Percentiles rank a stretch among this genome's conserved stretches.
These are phyloP conservation scores for Plantago major DNA, from an alignment of 257 asterid species.

Conservation along the genomic window DNA sequence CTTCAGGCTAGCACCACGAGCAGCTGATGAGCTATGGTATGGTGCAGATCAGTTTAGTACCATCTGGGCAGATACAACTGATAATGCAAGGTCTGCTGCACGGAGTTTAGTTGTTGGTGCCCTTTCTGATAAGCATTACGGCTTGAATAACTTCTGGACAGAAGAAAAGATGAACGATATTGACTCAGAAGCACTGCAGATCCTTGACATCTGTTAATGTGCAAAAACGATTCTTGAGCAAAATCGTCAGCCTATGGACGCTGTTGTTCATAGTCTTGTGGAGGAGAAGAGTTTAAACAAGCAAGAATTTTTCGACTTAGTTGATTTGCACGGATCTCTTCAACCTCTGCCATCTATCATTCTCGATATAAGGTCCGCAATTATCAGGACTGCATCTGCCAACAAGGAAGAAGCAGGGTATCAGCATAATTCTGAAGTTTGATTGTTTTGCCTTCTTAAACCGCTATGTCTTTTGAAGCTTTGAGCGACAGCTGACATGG, in stretches of 20 bases:
- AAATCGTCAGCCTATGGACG: constrained; percentile 69
- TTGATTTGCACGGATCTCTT: constrained; percentile 67
- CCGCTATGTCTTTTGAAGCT: no score
- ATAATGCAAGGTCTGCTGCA: constrained; percentile 91
- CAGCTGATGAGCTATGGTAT: no score
- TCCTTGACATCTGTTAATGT: constrained; percentile 60
- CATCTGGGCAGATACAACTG: constrained; percentile 90
- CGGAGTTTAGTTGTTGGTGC: constrained; percentile 81
- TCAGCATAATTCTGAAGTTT: constrained; percentile 17
- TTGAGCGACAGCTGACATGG: no score
- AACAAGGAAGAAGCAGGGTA: constrained; percentile 32
- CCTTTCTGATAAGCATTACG: constrained; percentile 69
- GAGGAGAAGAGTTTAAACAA: constrained; percentile 74
- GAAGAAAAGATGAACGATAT: constrained; percentile 58
- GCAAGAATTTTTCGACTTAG: constrained; percentile 64
- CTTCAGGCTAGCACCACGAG: no score
- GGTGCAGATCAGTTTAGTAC: constrained; percentile 93
- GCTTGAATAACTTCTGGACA: constrained; percentile 84
- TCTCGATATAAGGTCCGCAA: constrained; percentile 56
- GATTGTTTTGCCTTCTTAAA: no score
- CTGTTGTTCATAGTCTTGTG: constrained; percentile 55
- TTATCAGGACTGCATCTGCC: constrained; percentile 37
- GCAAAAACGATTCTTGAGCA: constrained; percentile 71
- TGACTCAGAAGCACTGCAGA: constrained; percentile 67
- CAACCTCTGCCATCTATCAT: constrained; percentile 60